Conservation (phyloP, 2,329 filamentous ascomycete species). For the Leptographium lundbergii region DNA sequence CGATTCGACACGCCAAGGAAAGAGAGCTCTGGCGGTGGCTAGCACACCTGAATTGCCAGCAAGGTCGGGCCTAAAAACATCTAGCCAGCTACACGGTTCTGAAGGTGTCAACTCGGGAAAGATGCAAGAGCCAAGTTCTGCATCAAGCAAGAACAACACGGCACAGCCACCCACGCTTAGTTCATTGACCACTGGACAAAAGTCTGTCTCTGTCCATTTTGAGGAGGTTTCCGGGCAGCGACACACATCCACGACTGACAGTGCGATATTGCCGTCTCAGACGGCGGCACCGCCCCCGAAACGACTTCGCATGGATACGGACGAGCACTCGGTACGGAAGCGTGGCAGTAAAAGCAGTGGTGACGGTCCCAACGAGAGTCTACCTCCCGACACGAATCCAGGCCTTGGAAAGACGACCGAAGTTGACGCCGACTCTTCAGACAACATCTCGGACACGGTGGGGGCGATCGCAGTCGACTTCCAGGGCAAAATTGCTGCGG, state of each 20-base stretch:
- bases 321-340: not conserved
- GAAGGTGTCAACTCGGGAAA: not conserved
- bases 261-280: not conserved
- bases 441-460: slow-evolving; percentile 78
- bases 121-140: not conserved
- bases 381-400: not conserved
- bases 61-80: not conserved
- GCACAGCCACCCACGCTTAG: not conserved
- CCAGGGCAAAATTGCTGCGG: slow-evolving; percentile 78
- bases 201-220: not conserved
- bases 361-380: not conserved
- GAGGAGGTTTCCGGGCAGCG: not conserved
- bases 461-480: slow-evolving; percentile 88
- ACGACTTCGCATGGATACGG: not conserved
- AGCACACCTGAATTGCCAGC: not conserved
- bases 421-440: slow-evolving; percentile 14
- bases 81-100: not conserved
- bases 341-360: not conserved
- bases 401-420: too few species aligned
- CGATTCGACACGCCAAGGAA: not conserved
- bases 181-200: not conserved
- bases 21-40: not conserved
- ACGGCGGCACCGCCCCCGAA: slow-evolving; percentile 4
- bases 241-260: not conserved
- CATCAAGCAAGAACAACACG: not conserved